phyloP scores from a whole-genome alignment of 2,329 filamentous ascomycete genomes.

The Sporothrix luriei region DNA sequence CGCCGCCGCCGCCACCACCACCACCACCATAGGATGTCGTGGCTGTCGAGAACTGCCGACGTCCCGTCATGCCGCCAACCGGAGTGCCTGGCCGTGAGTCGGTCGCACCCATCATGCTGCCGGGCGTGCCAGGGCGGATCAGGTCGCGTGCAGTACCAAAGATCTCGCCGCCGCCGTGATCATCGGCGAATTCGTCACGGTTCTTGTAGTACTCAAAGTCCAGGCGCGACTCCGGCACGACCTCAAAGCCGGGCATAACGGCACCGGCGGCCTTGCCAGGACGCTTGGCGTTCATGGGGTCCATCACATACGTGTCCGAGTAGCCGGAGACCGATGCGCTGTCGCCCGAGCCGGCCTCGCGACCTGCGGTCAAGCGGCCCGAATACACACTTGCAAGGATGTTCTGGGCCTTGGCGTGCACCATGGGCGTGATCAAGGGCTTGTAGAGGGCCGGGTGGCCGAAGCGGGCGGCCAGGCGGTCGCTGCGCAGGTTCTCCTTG shows the following conservation, averaged over 20 bases:
- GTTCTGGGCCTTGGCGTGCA: conserved; percentile 85
- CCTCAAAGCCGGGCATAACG: conserved; percentile 74
- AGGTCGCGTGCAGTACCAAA: conserved; percentile 64
- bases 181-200: conserved; percentile 80
- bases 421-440: conserved; percentile 91
- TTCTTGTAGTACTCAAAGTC: conserved; percentile 94
- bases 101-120: conserved; percentile 51
- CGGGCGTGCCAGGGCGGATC: conserved; percentile 63
- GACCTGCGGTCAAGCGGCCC: conserved; percentile 71
- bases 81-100: conserved; percentile 58
- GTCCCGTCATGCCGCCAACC: conserved; percentile 43
- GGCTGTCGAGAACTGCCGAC: conserved; percentile 35
- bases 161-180: conserved; percentile 76
- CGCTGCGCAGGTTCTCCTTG: conserved; percentile 60
- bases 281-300: conserved; percentile 74
- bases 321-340: conserved; percentile 67
- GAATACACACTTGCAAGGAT: conserved; percentile 83
- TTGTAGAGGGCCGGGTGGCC: conserved; percentile 90
- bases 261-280: conserved; percentile 42
- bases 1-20: neutral
- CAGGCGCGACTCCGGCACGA: conserved; percentile 81
- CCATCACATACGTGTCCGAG: conserved; percentile 78
- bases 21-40: conserved; percentile 20
- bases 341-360: conserved; percentile 60
- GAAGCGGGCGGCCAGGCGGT: conserved; percentile 75